Evolutionary conservation across 2,329 filamentous ascomycete species (phyloP), one percentile per base, ranked within the genome.

Genomic region (Xylariaceae sp.): DNA sequence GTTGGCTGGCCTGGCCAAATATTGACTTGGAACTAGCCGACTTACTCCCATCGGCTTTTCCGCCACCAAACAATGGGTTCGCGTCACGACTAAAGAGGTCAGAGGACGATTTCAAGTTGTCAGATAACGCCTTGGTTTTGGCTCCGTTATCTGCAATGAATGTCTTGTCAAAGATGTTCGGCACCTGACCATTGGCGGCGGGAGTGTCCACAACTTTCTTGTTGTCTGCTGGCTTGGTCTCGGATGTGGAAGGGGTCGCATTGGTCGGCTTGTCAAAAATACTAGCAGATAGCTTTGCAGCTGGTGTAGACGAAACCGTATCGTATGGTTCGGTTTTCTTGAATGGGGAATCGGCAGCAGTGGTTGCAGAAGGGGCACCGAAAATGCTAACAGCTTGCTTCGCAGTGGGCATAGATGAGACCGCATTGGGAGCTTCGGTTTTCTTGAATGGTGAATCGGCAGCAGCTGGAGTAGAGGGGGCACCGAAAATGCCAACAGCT

Each of bases 1-100:
- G 53, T 48, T 63, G 62, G 29, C 70, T 71, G 31, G 71, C 67
- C 6, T 68, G 62, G 11, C 68, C 69, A 51, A 76, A 76, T 11
- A 73, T 58, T 11, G 73, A 69, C 61, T 73, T 74, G 11, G 66
- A 48, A 26, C 63, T 51, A 3, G 62, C 50, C 4, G 68, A 53
- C 11, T 64, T 58, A 45, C 64, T 60, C 27, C 64, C 66, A 40
- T 69, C 69, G 1, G 65, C 54, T 50, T 70, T 55, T 37, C 11
- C 27, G 34, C 35, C 39, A 39, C 44, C 47, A 32, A 60, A 60
- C 44, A 60, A 45, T 9, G 60, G 58, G 37, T 59, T 63, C 11
- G 60, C 48, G 50, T 51, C 58, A 29, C 60, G 59, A 39, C 62
- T 65, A 41, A 67, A 68, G 12, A 64, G 40, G 47, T 51, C 62